These are phyloP conservation scores for fission yeast (Schizosaccharomyces pombe) DNA, from an alignment of 805 yeast genomes.

Conservation along the genomic window DNA sequence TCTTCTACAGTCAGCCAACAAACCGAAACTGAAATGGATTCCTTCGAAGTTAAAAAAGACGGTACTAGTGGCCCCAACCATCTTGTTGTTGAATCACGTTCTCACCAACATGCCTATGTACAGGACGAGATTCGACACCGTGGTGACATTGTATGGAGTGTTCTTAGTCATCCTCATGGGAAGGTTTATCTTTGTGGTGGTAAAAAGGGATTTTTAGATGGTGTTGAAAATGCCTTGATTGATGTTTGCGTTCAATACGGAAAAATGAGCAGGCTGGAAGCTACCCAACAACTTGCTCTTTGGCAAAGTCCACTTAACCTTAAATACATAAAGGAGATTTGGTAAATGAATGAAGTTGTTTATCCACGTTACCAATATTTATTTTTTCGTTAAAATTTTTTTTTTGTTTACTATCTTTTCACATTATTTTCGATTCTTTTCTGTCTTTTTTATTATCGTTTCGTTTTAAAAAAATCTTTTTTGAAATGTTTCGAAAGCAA, in stretches of 20 bases:
- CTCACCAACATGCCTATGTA: constrained; percentile 12
- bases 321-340: not conserved
- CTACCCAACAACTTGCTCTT: constrained; percentile 11
- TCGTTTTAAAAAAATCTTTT: too few relatives aligned
- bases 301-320: constrained; percentile 1
- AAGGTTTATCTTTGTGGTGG: constrained; percentile 13
- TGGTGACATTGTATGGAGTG: constrained; percentile 12
- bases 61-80: not conserved
- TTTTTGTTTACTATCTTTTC: too few relatives aligned
- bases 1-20: not conserved
- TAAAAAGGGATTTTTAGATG: constrained; percentile 13
- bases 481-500: too few relatives aligned
- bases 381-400: too few relatives aligned
- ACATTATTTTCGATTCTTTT: too few relatives aligned
- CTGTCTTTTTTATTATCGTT: too few relatives aligned
- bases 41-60: not conserved
- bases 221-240: constrained; percentile 12
- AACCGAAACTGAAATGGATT: not conserved
- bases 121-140: constrained; percentile 12
- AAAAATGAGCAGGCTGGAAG: constrained; percentile 8
- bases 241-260: constrained; percentile 7
- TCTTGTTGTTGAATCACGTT: constrained; percentile 12
- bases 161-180: constrained; percentile 13
- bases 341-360: not conserved
- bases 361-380: too few relatives aligned